phyloP scores from a whole-genome alignment of 148 eudicot species.

The Spergularia marina region DNA sequence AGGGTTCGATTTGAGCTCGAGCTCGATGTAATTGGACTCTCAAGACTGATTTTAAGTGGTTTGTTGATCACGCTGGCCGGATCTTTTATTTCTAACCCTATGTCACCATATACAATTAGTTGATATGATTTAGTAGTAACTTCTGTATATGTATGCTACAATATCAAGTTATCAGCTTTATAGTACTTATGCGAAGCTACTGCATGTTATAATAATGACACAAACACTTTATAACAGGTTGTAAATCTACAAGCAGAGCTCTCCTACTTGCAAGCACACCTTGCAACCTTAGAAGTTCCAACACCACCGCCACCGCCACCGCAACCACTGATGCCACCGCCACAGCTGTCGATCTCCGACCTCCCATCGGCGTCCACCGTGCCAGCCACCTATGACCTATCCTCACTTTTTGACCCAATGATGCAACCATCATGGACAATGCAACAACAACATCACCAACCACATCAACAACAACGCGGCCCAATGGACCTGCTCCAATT shows the following conservation, averaged over 20 bases:
- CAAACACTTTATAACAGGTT: constrained; percentile 40
- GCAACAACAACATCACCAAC: constrained; percentile 22
- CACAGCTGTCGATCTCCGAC: constrained; percentile 45
- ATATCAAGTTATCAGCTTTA: too few species aligned
- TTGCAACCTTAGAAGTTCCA: constrained; percentile 65
- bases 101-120: too few species aligned
- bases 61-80: too few species aligned
- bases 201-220: not conserved
- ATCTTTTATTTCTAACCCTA: too few species aligned
- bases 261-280: constrained; percentile 82
- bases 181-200: too few species aligned
- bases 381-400: constrained; percentile 37
- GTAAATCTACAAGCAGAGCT: constrained; percentile 83
- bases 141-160: too few species aligned
- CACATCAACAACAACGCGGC: constrained; percentile 22
- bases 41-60: too few species aligned
- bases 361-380: constrained; percentile 32
- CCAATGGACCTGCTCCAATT: constrained; percentile 23
- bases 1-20: too few species aligned
- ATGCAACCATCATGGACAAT: constrained; percentile 31
- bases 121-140: too few species aligned
- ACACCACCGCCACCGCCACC: constrained; percentile 54
- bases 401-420: constrained; percentile 36
- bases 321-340: constrained; percentile 39
- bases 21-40: too few species aligned